Percentiles rank a stretch among this genome's conserved stretches.
Conservation (phyloP, 78 protist species). For the Emiliania huxleyi region DNA sequence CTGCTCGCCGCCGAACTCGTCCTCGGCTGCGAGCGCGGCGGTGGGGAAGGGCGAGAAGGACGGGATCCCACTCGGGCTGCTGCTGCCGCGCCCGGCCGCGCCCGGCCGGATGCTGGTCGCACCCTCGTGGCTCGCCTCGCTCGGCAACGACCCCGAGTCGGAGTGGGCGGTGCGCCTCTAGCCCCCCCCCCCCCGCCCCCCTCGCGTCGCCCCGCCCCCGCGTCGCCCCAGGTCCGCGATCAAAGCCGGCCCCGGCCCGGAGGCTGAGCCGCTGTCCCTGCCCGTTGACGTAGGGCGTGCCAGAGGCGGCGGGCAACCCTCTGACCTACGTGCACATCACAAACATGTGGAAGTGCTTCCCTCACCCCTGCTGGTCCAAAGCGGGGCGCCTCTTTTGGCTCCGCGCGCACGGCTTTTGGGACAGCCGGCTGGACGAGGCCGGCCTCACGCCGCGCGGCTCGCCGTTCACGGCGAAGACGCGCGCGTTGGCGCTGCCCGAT, state of each 20-base stretch:
- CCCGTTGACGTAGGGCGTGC: no score
- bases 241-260: neutral
- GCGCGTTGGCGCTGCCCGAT: neutral
- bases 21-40: neutral
- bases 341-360: slow-evolving; percentile 16
- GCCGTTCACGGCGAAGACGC: neutral
- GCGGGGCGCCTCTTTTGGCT: slow-evolving; percentile 21
- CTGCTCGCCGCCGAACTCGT: neutral
- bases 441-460: neutral
- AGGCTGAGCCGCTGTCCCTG: no score
- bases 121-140: neutral
- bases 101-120: neutral
- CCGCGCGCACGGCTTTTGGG: slow-evolving; percentile 23
- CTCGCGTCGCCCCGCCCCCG: no score
- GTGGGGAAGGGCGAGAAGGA: no score
- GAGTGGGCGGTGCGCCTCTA: neutral
- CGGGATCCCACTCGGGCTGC: neutral
- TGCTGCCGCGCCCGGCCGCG: neutral
- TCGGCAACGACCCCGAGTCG: neutral
- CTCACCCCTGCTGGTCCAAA: slow-evolving; percentile 10
- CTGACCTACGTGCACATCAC: neutral
- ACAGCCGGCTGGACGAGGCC: neutral
- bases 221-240: no score
- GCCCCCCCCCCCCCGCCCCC: no score
- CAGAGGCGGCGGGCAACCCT: no score